A percentile compares a stretch with the other conserved stretches of the same genome.
These are phyloP conservation scores for Diutina rugosa DNA, from an alignment of 1,139 yeast species.

Conservation along the genomic window DNA sequence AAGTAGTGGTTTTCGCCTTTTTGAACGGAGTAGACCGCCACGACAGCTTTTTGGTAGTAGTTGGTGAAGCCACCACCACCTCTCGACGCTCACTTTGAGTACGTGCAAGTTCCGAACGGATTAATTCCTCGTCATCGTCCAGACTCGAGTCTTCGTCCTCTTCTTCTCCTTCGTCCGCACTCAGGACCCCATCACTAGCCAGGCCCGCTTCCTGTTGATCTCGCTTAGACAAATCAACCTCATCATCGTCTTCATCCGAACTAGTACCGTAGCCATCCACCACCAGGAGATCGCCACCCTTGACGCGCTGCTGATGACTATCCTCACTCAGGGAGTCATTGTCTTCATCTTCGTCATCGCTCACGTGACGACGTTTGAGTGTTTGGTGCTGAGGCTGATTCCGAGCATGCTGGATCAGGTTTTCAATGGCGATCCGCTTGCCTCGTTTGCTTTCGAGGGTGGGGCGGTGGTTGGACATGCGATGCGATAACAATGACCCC, in stretches of 20 bases:
- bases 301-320: neutral
- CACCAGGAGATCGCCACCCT: neutral
- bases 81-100: neutral
- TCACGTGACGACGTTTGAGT: neutral
- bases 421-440: neutral
- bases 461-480: neutral
- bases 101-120: neutral
- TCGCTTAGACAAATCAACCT: neutral
- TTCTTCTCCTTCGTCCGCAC: neutral
- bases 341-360: neutral
- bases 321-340: neutral
- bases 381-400: neutral
- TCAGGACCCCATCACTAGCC: neutral
- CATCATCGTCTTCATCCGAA: neutral
- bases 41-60: neutral
- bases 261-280: neutral
- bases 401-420: conserved; percentile 1
- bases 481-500: neutral
- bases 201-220: neutral
- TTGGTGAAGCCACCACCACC: neutral
- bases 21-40: neutral
- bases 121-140: neutral
- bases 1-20: neutral
- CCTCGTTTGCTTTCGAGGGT: neutral
- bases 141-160: neutral